Conservation (phyloP, 2,329 filamentous ascomycete genomes). For the Diaporthe citri region DNA sequence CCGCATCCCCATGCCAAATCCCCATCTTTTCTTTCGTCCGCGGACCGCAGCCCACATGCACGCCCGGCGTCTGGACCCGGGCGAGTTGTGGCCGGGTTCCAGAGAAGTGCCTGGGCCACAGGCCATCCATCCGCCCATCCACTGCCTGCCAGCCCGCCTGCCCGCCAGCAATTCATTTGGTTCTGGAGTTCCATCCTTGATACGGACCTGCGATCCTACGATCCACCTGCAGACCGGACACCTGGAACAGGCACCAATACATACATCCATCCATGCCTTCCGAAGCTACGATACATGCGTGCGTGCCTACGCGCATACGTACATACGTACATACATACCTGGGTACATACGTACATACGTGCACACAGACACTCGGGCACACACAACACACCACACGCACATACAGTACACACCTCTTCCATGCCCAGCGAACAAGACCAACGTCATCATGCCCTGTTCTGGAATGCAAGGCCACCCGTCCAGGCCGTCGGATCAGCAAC, state of each 20-base stretch:
- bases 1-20: conserved; percentile 9
- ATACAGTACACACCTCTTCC: background rate
- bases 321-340: background rate
- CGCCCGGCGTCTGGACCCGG: conserved; percentile 24
- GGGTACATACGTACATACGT: background rate
- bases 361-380: background rate
- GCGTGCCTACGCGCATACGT: background rate
- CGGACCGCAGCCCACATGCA: conserved; percentile 31
- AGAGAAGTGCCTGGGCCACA: conserved; percentile 20
- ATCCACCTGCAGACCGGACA: conserved; percentile 27
- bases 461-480: conserved; percentile 28
- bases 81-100: conserved; percentile 9
- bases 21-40: conserved; percentile 27
- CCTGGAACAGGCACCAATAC: conserved; percentile 20
- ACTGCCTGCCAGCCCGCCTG: background rate
- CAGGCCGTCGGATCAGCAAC: conserved; percentile 30
- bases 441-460: conserved; percentile 25
- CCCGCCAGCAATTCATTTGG: conserved; percentile 17
- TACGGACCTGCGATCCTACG: conserved; percentile 21
- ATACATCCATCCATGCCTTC: conserved; percentile 3
- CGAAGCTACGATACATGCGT: background rate
- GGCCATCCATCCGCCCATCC: conserved; percentile 9
- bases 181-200: conserved; percentile 14
- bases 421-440: background rate
- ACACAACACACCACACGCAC: background rate